Evolutionary conservation across 257 asterid species (phyloP).

Genomic region (Jacaranda mimosifolia): DNA sequence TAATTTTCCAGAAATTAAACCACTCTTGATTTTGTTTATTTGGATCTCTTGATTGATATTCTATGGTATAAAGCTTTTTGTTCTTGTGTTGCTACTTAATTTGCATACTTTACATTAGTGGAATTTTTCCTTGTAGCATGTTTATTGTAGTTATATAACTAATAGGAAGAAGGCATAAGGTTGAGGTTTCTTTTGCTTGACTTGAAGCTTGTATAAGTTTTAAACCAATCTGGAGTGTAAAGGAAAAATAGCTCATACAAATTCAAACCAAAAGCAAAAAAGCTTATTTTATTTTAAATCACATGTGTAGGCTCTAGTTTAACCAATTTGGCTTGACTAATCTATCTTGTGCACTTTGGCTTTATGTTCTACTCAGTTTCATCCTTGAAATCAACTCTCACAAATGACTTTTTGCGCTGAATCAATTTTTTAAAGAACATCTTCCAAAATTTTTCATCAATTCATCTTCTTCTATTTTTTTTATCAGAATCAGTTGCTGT

Average conservation of each 20-base stretch:
- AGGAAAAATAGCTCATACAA: neutral
- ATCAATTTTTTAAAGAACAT: no score
- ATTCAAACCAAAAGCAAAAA: neutral
- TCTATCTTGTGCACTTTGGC: no score
- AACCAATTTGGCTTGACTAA: no score
- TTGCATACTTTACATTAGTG: neutral
- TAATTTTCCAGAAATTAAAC: neutral
- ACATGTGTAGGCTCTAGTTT: no score
- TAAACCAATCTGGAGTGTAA: neutral
- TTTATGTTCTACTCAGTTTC: neutral
- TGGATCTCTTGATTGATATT: neutral
- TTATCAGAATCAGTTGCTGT: neutral
- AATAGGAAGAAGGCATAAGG: neutral
- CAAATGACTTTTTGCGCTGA: neutral
- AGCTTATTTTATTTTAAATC: no score
- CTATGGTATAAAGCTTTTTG: neutral
- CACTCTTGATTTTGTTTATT: neutral
- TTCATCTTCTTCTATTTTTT: neutral
- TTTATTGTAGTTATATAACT: neutral
- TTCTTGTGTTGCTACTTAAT: neutral
- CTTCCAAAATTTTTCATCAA: no score
- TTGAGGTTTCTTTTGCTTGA: neutral
- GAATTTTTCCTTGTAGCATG: neutral
- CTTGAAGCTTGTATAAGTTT: neutral
- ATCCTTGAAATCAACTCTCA: neutral